Conservation (phyloP, 1,284 basidiomycete genomes). For the Pseudozyma sp. region DNA sequence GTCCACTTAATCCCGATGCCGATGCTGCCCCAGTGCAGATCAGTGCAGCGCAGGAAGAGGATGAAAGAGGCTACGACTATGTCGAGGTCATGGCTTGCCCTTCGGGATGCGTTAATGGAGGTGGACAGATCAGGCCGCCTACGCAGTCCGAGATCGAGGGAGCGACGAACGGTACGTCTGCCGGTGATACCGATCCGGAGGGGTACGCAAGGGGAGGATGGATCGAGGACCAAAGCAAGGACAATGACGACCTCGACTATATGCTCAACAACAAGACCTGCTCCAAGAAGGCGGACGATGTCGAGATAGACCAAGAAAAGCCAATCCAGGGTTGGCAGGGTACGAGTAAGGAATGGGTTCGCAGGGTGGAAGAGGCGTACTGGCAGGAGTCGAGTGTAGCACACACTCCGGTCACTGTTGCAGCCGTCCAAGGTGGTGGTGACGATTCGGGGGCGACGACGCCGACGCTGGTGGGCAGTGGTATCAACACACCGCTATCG, state of each 20-base stretch:
- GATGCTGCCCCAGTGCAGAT: background rate
- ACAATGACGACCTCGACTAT: conserved; percentile 73
- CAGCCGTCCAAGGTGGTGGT: conserved; percentile 2
- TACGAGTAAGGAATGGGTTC: conserved; percentile 66
- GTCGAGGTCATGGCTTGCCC: conserved; percentile 99
- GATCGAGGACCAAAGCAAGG: conserved; percentile 20
- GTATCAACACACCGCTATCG: conserved; percentile 32
- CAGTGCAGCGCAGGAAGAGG: conserved; percentile 49
- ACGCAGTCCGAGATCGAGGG: conserved; percentile 15
- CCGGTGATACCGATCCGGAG: conserved; percentile 23
- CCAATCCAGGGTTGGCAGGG: conserved; percentile 64
- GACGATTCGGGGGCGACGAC: conserved; percentile 32
- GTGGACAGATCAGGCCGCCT: conserved; percentile 77
- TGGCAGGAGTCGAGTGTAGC: conserved; percentile 59
- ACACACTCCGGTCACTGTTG: conserved; percentile 38
- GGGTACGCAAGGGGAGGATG: conserved; percentile 37
- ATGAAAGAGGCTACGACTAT: conserved; percentile 83
- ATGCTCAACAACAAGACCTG: conserved; percentile 59
- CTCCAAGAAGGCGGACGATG: conserved; percentile 66
- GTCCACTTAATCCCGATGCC: conserved; percentile 28
- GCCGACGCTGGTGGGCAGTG: conserved; percentile 29
- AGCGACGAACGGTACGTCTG: background rate
- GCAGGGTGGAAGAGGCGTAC: conserved; percentile 61
- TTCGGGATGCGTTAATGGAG: conserved; percentile 95
- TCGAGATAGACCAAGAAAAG: conserved; percentile 31